Evolutionary conservation across 805 yeast species (phyloP), one percentile per base, ranked within the genome.

Genomic region (Yarrowia osloensis): DNA sequence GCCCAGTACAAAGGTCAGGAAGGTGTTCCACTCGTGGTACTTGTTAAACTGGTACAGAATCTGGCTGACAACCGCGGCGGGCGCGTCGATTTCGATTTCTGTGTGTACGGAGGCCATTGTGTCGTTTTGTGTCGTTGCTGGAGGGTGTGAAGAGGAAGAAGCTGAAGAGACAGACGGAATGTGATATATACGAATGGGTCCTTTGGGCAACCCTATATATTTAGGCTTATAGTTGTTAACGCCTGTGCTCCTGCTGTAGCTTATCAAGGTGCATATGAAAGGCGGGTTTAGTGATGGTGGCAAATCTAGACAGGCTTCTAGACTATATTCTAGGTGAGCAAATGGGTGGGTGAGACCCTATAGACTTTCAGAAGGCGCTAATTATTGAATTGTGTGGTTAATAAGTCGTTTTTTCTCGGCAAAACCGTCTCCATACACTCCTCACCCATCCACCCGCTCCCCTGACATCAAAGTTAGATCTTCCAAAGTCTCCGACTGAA

Each of bases 1-100:
- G 11, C 54, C 54, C 40, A 44, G 42, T 5, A 42, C 54, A 33
- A 44, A 44, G 21, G 44, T 61, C 44, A 61, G 26, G 12, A 61
- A 61, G 3, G 54, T 22, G 54, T 61, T 61, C 66, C 66, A 61
- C 13, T 46, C 54, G 26, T 31, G 54, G 66, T 61, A 61, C 52
- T 61, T 46, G 54, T 61, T 17, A 33, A 61, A 61, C 44, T 44
- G 54, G 54, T 61, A 61, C 15, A 61, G 66, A 26, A 61, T 31
- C 54, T 44, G 54, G 54, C 54, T 44, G 29, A 61, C 66, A 21
- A 61, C 54, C 5, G 29, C 40, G 12, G 66, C 66, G n/a, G 66
- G 42, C 7, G 66, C 66, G 33, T 61, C 13, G 24, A 61, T 61
- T 33, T 61, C 66, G 33, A 61, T 61, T 44, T 42, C 42, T 7